phyloP scores from a whole-genome alignment of 1,139 yeast species.

The Scheffersomyces titani region DNA sequence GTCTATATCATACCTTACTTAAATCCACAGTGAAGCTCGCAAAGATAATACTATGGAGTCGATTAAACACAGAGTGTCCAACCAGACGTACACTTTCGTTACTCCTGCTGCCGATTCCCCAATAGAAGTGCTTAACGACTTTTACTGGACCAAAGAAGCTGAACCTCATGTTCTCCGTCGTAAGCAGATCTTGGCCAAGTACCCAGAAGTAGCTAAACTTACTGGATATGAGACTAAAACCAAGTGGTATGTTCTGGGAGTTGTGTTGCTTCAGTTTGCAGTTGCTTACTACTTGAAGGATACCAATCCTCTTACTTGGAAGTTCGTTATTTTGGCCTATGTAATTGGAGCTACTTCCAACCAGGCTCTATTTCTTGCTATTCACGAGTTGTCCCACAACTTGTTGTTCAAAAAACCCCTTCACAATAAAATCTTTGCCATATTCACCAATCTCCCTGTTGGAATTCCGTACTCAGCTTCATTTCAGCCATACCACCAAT shows the following conservation, averaged over 20 bases:
- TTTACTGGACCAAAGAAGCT: conserved; percentile 78
- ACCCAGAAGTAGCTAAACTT: conserved; percentile 79
- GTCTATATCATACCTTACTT: not conserved
- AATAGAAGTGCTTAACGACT: conserved; percentile 52
- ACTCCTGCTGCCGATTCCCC: conserved; percentile 50
- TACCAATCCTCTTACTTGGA: conserved; percentile 53
- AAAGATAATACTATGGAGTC: conserved; percentile 8
- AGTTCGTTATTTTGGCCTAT: conserved; percentile 67
- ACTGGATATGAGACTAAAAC: conserved; percentile 88
- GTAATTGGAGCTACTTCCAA: conserved; percentile 82
- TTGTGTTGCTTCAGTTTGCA: conserved; percentile 64
- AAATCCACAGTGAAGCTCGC: not conserved
- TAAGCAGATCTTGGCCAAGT: conserved; percentile 65
- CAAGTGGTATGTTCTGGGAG: conserved; percentile 67
- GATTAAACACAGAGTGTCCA: conserved; percentile 38
- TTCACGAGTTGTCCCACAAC: conserved; percentile 87
- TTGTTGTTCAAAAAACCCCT: conserved; percentile 79
- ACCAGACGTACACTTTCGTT: conserved; percentile 34
- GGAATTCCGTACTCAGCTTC: conserved; percentile 91
- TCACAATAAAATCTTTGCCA: conserved; percentile 75
- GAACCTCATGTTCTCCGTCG: conserved; percentile 84
- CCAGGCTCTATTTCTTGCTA: conserved; percentile 82
- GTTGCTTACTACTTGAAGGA: conserved; percentile 63
- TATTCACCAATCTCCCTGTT: conserved; percentile 78
- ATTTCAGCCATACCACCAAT: conserved; percentile 87